These are phyloP conservation scores for Withania somnifera DNA, from an alignment of 305 asterid genomes.

Conservation along the genomic window DNA sequence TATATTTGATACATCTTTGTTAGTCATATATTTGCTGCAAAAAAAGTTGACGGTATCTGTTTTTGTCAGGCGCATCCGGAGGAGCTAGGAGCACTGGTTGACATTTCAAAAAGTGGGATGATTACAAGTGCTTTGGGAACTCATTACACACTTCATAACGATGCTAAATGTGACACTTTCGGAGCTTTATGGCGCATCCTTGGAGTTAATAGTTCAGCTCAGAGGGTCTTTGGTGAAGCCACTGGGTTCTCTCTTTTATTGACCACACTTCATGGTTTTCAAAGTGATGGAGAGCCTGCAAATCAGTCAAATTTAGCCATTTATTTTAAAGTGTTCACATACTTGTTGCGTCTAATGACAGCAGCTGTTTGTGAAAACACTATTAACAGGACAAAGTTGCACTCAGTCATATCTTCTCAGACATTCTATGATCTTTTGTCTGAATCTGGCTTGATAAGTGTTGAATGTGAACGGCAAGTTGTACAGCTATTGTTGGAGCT, in stretches of 20 bases:
- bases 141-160: slow-evolving; percentile 66
- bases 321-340: slow-evolving; percentile 57
- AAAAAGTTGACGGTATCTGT: slow-evolving; percentile 10
- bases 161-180: slow-evolving; percentile 84
- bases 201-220: slow-evolving; percentile 74
- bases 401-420: slow-evolving; percentile 56
- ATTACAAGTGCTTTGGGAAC: slow-evolving; percentile 79
- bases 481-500: slow-evolving; percentile 87
- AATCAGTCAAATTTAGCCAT: slow-evolving; percentile 28
- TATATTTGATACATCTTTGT: background rate
- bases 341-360: slow-evolving; percentile 78
- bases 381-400: slow-evolving; percentile 75
- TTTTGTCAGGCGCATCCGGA: slow-evolving; percentile 75
- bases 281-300: slow-evolving; percentile 46
- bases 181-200: slow-evolving; percentile 92
- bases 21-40: slow-evolving; percentile 1
- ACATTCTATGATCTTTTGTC: slow-evolving; percentile 82
- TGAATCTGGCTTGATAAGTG: slow-evolving; percentile 84
- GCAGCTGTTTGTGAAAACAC: slow-evolving; percentile 74
- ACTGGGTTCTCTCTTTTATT: slow-evolving; percentile 93
- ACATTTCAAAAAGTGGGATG: slow-evolving; percentile 91
- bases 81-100: slow-evolving; percentile 83
- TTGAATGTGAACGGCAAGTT: slow-evolving; percentile 86
- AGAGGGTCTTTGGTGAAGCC: slow-evolving; percentile 97
- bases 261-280: slow-evolving; percentile 84